Evolutionary conservation across 1,139 yeast genomes (phyloP), one percentile per base, ranked within the genome.

Genomic region (Blastobotrys aristatus): DNA sequence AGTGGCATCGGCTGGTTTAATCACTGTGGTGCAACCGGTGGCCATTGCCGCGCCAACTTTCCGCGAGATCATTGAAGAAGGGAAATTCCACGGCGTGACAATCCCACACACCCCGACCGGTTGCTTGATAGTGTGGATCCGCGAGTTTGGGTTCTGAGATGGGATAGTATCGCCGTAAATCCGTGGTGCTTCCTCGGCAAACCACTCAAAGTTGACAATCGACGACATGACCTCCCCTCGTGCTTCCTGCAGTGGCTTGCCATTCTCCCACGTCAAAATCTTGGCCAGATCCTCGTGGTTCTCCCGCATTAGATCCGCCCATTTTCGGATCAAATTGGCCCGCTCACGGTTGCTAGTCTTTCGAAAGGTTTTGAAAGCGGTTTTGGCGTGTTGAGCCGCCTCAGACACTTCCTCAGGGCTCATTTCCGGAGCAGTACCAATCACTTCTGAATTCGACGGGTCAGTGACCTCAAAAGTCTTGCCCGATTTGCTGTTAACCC

Each of bases 61-160:
- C 58, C 97, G 76, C 1, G 96, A 80, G 53, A 90, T 86, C 97
- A 90, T 90, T 4, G 96, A 95, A 46, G 84, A 74, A 16, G 97
- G 97, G 70, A 90, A 90, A 67, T 90, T 90, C 97, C 97, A 90
- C 17, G 97, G 97, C 3, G 96, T 87, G 57, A 90, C 73, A 51
- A 90, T 79, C 26, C 95, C 96, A 59, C 92, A 87, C 1, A 87
- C 95, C 18, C 97, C 97, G 46, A 90, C 76, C 14, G 96, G 95
- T 63, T 84, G 89, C 61, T 82, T 80, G 47, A 79, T 59, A 1
- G 95, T 78, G 53, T 79, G 67, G 40, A 84, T 83, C 58, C 89
- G 74, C 62, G 75, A 79, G 31, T 68, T 59, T 29, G 79, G 67
- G 58, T 72, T 75, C 21, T 77, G 68, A 2, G 95, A 84, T 46